A percentile compares a stretch with the other conserved stretches of the same genome.
phyloP scores from a whole-genome alignment of 164 flowering plant genomes.

The Macadamia integrifolia region DNA sequence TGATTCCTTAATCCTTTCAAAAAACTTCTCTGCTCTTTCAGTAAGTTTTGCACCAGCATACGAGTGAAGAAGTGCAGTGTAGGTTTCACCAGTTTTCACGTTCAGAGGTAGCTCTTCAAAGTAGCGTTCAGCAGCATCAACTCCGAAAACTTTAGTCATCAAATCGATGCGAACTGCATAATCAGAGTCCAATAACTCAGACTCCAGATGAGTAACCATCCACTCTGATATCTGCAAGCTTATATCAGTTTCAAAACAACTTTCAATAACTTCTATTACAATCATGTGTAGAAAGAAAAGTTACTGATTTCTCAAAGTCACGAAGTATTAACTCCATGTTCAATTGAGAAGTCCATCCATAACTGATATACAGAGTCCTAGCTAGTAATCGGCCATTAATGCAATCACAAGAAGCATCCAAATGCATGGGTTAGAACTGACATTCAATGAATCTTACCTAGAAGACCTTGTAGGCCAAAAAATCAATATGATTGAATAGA shows the following conservation, averaged over 20 bases:
- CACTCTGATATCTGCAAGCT: constrained; percentile 87
- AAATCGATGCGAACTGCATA: constrained; percentile 68
- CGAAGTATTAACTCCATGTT: not conserved
- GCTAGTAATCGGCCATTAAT: not conserved
- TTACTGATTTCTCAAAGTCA: not conserved
- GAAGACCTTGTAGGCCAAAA: too few relatives aligned
- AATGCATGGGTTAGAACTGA: not conserved
- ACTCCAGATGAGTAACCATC: constrained; percentile 67
- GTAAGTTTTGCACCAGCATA: constrained; percentile 61
- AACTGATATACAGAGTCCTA: not conserved
- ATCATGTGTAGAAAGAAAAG: not conserved
- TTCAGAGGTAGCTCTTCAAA: constrained; percentile 60
- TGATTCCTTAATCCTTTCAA: constrained; percentile 45
- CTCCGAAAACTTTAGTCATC: constrained; percentile 79
- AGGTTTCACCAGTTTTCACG: constrained; percentile 71
- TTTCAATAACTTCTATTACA: not conserved
- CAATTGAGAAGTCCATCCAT: not conserved
- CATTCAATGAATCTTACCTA: too few relatives aligned
- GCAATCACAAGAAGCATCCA: not conserved
- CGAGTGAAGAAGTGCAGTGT: constrained; percentile 87
- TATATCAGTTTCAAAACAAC: constrained; percentile 16
- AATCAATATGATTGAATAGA: too few relatives aligned
- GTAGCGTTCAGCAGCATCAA: constrained; percentile 83
- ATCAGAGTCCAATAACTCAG: constrained; percentile 56
- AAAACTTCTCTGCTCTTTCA: constrained; percentile 67